These are phyloP conservation scores for Aspergillus aculeatinus DNA, from an alignment of 2,329 filamentous ascomycete species.

Conservation along the genomic window DNA sequence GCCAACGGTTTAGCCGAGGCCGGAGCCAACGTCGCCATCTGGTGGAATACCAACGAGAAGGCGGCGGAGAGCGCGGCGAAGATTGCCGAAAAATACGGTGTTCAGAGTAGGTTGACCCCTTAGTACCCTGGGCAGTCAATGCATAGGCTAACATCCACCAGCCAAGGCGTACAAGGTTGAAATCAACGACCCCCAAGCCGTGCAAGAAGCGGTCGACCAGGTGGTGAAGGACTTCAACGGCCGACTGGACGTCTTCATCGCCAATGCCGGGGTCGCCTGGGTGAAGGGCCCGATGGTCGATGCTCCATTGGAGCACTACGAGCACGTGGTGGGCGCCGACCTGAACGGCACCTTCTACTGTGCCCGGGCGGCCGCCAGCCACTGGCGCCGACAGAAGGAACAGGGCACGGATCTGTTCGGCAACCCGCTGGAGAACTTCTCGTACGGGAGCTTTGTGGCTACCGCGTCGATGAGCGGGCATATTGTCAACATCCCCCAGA, in stretches of 20 bases:
- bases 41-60: constrained; percentile 69
- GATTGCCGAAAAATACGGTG: constrained; percentile 64
- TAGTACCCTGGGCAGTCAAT: background rate
- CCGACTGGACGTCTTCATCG: constrained; percentile 74
- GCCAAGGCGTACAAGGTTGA: constrained; percentile 53
- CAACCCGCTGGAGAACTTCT: constrained; percentile 60
- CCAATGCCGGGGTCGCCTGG: constrained; percentile 76
- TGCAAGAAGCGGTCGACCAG: constrained; percentile 43
- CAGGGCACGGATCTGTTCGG: constrained; percentile 65
- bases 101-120: constrained; percentile 50
- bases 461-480: constrained; percentile 78
- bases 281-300: constrained; percentile 67
- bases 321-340: constrained; percentile 68
- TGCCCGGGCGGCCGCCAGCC: constrained; percentile 65
- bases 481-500: constrained; percentile 74
- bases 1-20: constrained; percentile 67
- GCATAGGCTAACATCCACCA: constrained; percentile 11
- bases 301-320: constrained; percentile 63
- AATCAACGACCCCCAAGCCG: constrained; percentile 43
- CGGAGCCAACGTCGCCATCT: constrained; percentile 69
- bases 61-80: constrained; percentile 61
- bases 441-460: constrained; percentile 69
- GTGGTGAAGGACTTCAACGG: constrained; percentile 66
- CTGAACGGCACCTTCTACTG: constrained; percentile 77
- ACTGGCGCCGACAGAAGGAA: constrained; percentile 69